These are phyloP conservation scores for Phytophthora ohioensis DNA, from an alignment of 352 stramenopile species.

Conservation along the genomic window DNA sequence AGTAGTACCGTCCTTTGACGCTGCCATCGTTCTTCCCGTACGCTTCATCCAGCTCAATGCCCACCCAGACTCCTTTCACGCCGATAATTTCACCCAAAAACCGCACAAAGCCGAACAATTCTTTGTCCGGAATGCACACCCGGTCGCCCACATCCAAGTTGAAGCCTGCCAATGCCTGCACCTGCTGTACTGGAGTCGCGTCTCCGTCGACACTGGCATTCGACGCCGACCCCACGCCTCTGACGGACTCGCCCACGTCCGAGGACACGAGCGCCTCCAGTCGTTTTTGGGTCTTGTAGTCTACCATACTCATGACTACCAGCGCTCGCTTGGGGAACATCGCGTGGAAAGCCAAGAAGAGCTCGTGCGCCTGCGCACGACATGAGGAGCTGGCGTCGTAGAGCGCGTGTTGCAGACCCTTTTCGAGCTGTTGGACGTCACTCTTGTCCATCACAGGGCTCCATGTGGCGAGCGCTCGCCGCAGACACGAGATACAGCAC, in stretches of 20 bases:
- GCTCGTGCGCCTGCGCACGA: constrained; percentile 67
- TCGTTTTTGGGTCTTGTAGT: constrained; percentile 87
- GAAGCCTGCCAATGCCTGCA: constrained; percentile 43
- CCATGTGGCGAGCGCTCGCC: constrained; percentile 62
- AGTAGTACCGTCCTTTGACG: constrained; percentile 84
- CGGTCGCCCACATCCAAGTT: constrained; percentile 75
- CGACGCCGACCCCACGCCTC: constrained; percentile 39
- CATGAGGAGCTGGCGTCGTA: constrained; percentile 83
- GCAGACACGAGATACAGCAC: constrained; percentile 75
- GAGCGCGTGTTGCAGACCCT: constrained; percentile 73
- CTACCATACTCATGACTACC: constrained; percentile 69
- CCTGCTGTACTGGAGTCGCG: constrained; percentile 27
- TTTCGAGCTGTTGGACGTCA: constrained; percentile 85
- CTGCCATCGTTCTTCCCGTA: constrained; percentile 88
- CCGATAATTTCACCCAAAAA: constrained; percentile 79
- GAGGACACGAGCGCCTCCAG: constrained; percentile 68
- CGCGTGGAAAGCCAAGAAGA: constrained; percentile 78
- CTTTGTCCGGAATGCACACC: constrained; percentile 87
- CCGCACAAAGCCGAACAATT: constrained; percentile 84
- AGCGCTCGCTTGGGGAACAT: constrained; percentile 82
- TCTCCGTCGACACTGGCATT: constrained; percentile 71
- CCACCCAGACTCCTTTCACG: constrained; percentile 78
- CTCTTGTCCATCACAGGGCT: constrained; percentile 80
- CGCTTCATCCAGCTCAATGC: constrained; percentile 80
- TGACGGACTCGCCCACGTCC: constrained; percentile 36